Base-by-base conservation (phyloP, 2,329 filamentous ascomycete genomes). In the Aspergillus puulaauensis region DNA sequence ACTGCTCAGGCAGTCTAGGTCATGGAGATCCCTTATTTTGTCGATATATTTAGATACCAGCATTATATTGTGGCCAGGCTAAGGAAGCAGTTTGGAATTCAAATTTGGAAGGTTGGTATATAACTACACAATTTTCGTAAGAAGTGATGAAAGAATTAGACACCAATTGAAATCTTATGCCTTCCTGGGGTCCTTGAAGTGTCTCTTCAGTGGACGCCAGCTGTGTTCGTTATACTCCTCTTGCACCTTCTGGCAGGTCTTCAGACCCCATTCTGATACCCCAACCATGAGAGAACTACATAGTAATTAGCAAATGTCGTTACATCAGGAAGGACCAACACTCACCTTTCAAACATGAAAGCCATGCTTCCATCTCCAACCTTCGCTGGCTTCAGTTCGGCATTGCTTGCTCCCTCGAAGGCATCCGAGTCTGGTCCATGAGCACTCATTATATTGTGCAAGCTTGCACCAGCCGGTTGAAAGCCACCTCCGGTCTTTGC, bases 161-260 rank as follows among this genome's bases (percentile, higher is more conserved):
- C 44, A 27, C 4, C n/a, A 21, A 15, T 44, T 41, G 19, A 46
- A 40, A 43, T 21, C 3, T 21, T 41, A 54, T 2, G 51, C 51
- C 66, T 80, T 79, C 60, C 80, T 77, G 17, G 81, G 80, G 68
- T 78, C 78, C 68, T 79, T 78, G 62, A 87, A 90, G 68, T 89
- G 84, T 44, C 86, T 81, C 73, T 84, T 83, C 52, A 90, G 76
- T 0, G 82, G 82, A 27, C 81, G 86, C 91, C 91, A 96, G 71
- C 90, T 93, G 78, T 96, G 89, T 57, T 87, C 85, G 70, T 86
- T 92, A 69, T 95, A 96, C 56, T 84, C 84, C 63, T 85, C 80
- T 77, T 90, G 88, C 41, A 90, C 83, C 74, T 90, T 90, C 67
- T 81, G 75, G 69, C 87, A 93, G 61, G 84, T 83, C 72, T 85